phyloP scores from a whole-genome alignment of 2,329 filamentous ascomycete species.

The Aspergillus viridinutans region DNA sequence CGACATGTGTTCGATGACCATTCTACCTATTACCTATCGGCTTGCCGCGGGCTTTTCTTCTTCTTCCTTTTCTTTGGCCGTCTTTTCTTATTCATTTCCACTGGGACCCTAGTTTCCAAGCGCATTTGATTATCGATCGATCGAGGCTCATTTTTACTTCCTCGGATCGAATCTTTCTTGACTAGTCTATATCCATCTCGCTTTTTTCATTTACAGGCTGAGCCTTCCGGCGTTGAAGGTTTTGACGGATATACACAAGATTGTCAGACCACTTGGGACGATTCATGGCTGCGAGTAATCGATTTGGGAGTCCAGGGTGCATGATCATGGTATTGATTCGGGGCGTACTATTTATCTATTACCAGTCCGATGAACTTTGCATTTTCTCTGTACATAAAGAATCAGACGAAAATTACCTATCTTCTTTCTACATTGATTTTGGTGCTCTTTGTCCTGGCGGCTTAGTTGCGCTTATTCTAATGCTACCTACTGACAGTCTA shows the following conservation, averaged over 20 bases:
- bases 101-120: neutral
- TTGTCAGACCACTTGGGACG: conserved; percentile 16
- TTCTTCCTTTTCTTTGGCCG: conserved; percentile 2
- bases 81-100: conserved; percentile 4
- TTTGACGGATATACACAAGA: conserved; percentile 17
- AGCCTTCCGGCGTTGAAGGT: conserved; percentile 11
- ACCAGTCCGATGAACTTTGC: conserved; percentile 13
- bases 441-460: neutral
- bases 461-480: neutral
- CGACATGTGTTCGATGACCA: neutral
- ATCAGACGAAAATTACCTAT: conserved; percentile 10
- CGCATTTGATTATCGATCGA: neutral
- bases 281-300: conserved; percentile 8
- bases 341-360: conserved; percentile 14
- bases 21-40: neutral
- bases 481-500: neutral
- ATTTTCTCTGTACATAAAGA: conserved; percentile 21
- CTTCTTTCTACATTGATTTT: neutral
- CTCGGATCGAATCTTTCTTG: neutral
- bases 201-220: neutral
- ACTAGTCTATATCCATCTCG: neutral
- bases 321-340: conserved; percentile 3
- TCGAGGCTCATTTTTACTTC: neutral
- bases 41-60: conserved; percentile 3
- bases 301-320: conserved; percentile 19